A percentile compares a stretch with the other conserved stretches of the same genome.
phyloP scores from a whole-genome alignment of 2,329 filamentous ascomycete genomes.

The Curvularia verruculosa region DNA sequence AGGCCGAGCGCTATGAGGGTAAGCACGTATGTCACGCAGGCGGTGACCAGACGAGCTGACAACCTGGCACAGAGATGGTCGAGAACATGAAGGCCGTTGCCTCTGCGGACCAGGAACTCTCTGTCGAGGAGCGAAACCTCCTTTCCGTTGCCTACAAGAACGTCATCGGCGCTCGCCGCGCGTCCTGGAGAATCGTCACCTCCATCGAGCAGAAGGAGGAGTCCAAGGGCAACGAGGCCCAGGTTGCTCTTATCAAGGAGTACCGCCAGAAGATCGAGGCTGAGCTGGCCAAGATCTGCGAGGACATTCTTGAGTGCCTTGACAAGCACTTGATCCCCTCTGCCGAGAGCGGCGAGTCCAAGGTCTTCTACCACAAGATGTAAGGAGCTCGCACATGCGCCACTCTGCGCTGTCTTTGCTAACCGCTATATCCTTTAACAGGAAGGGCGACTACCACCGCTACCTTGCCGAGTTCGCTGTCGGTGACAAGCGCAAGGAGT shows the following conservation, averaged over 20 bases:
- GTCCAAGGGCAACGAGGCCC: slow-evolving; percentile 93
- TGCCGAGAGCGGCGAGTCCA: slow-evolving; percentile 94
- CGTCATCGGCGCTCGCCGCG: slow-evolving; percentile 94
- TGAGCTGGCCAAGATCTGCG: slow-evolving; percentile 96
- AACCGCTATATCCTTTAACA: slow-evolving; percentile 51
- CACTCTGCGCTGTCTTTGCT: slow-evolving; percentile 11
- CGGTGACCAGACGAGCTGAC: slow-evolving; percentile 24
- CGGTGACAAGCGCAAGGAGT: slow-evolving; percentile 93
- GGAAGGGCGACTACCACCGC: slow-evolving; percentile 99
- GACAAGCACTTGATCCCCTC: slow-evolving; percentile 93
- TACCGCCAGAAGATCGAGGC: slow-evolving; percentile 98
- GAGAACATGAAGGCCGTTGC: slow-evolving; percentile 99
- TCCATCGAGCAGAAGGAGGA: slow-evolving; percentile 99
- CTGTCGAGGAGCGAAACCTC: slow-evolving; percentile 95
- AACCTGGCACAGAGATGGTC: slow-evolving; percentile 79
- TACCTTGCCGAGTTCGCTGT: slow-evolving; percentile 97
- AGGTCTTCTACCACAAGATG: slow-evolving; percentile 99
- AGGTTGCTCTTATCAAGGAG: slow-evolving; percentile 92
- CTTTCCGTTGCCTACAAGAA: slow-evolving; percentile 99
- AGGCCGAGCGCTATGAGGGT: slow-evolving; percentile 99
- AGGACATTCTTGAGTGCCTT: slow-evolving; percentile 94
- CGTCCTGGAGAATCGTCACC: slow-evolving; percentile 97
- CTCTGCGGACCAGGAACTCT: slow-evolving; percentile 70
- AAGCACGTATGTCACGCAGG: slow-evolving; percentile 27
- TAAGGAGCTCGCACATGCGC: slow-evolving; percentile 50